Base-by-base conservation (phyloP, 306 rosid species). In the Casuarina equisetifolia region DNA sequence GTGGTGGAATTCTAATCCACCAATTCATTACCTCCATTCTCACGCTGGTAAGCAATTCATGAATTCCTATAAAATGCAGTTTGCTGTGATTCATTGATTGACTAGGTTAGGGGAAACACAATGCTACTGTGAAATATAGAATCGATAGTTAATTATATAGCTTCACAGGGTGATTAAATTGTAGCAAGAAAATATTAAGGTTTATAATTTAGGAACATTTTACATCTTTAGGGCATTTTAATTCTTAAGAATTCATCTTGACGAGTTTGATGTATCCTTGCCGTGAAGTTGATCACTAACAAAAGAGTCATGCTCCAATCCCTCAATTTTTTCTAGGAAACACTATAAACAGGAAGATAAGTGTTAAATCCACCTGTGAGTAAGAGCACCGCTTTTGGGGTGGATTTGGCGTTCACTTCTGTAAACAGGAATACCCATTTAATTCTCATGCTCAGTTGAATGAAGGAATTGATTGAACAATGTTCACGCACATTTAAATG, bases 1-100 rank as follows among this genome's bases (percentile, higher is more conserved):
- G 91, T 46, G 78, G 61, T 69, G 88, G 82, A n/a, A 19, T 85
- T 59, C 78, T 88, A 44, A 90, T 91, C 57, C 78, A 88, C 43
- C 46, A 42, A 72, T 89, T 89, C 76, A 59, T 88, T 39, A 70
- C 6, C 63, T 9, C 20, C 63, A 83, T 85, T 57, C 77, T 88
- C 73, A 77, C 90, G 25, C 81, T 52, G 83, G 89, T 88, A 86
- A 76, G 90, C 73, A 84, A 61, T 67, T 72, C 45, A 35, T 12
- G 32, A 25, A 25, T 25, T 25, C 32, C 32, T 25, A 25, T 25
- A 25, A 25, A 3, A 40, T 40, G 35, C 20, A 6, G 50, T 66
- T 40, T 0, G 20, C 15, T 66, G 42, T 40, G 13, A 39, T 63
- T 4, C 70, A 15, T 15, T 63, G 40, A 20, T 39, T 63, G 70